Conservation (phyloP, 768 basidiomycete genomes). For the Hygrocybe coccinea region DNA sequence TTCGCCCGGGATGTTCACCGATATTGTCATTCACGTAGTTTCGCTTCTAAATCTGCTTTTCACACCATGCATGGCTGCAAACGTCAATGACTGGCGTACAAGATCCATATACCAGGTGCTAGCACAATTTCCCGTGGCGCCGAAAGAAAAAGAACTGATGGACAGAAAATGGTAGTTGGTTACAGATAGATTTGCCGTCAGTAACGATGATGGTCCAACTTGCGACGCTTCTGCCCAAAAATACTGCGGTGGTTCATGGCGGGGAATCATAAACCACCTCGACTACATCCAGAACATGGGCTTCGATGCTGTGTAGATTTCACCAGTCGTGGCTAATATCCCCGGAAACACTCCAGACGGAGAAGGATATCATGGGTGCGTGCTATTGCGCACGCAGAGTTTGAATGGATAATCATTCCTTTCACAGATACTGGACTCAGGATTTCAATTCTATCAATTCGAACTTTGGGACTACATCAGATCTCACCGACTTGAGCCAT, state of each 20-base stretch:
- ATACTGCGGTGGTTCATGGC: conserved; percentile 73
- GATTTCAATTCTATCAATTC: conserved; percentile 62
- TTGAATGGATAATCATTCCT: neutral
- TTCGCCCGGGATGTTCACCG: too few species aligned
- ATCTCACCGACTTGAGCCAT: conserved; percentile 60
- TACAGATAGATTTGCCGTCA: conserved; percentile 63
- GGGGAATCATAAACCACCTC: conserved; percentile 54
- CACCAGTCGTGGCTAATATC: conserved; percentile 63
- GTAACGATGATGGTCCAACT: conserved; percentile 38
- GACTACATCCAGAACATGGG: conserved; percentile 73
- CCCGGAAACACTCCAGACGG: conserved; percentile 57
- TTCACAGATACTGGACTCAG: conserved; percentile 37
- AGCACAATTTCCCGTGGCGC: too few species aligned
- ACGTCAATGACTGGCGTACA: too few species aligned
- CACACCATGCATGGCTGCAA: too few species aligned
- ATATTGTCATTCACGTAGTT: too few species aligned
- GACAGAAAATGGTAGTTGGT: conserved; percentile 48
- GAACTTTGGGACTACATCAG: conserved; percentile 67
- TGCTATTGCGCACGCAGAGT: too few species aligned
- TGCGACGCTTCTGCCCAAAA: conserved; percentile 53
- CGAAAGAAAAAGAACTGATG: too few species aligned
- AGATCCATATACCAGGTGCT: too few species aligned
- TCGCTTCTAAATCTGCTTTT: too few species aligned
- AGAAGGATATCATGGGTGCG: conserved; percentile 71
- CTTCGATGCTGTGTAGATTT: conserved; percentile 76